Evolutionary conservation across 2,329 filamentous ascomycete species (phyloP), one percentile per base, ranked within the genome.

Genomic region (Cylindrodendrum hubeiense): DNA sequence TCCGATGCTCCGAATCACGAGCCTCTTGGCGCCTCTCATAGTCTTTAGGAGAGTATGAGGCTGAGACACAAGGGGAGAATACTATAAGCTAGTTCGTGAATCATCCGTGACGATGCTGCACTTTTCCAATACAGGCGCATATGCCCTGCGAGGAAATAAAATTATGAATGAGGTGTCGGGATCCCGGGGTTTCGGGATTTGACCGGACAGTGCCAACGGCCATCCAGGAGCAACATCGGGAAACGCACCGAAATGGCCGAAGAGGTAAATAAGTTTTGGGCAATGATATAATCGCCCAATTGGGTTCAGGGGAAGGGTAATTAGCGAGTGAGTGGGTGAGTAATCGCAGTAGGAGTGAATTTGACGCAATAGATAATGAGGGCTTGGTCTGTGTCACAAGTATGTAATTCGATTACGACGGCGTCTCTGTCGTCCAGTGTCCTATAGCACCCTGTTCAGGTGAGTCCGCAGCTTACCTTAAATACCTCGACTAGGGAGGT

Each of bases 351-450:
- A 13, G 17, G 55, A 50, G 47, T 58, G 28, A 37, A 58, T 43
- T 34, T 47, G n/a, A 55, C 62, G 52, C n/a, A 60, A 63, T 44
- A 53, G 37, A 67, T 69, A 72, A 72, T 67, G 19, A 30, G 44
- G 54, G 60, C 55, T 63, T 60, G 66, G 39, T 39, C n/a, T 47
- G 62, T 56, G 63, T 49, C 33, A 55, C 15, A 26, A 49, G 52
- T 66, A 65, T 72, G 59, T 46, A 57, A 74, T 69, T 67, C 52
- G 46, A 68, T 71, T 71, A 68, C 70, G 50, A 34, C 56, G 43
- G 9, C 34, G 63, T 63, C 66, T 49, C 22, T 41, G 44, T 61
- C 47, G 66, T 59, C 61, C 54, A 58, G 57, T 67, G 34, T 28
- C 26, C 19, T 50, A 51, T 24, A 26, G 15, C 33, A 12, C 19